These are phyloP conservation scores for Blakeslea trispora DNA, from an alignment of 371 early-diverging fungal species.

Conservation along the genomic window DNA sequence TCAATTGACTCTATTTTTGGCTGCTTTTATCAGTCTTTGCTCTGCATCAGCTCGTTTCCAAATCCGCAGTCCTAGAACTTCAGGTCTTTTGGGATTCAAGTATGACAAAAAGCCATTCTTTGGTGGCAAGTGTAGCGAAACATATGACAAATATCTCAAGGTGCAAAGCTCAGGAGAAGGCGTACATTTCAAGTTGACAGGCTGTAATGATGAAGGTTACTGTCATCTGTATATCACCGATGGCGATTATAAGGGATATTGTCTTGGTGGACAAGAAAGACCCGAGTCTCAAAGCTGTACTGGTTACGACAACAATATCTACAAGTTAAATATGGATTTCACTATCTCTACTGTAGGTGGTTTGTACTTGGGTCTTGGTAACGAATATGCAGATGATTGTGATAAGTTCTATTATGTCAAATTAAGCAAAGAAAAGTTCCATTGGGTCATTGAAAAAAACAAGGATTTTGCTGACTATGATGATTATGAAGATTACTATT, in stretches of 20 bases:
- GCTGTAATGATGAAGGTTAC: constrained; percentile 8
- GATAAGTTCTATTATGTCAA: constrained; percentile 10
- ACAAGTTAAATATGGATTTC: constrained; percentile 14
- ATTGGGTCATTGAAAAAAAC: constrained; percentile 11
- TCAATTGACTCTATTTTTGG: background rate
- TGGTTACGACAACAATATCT: constrained; percentile 10
- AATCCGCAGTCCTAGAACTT: constrained; percentile 8
- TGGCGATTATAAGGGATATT: constrained; percentile 16
- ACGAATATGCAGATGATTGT: constrained; percentile 12
- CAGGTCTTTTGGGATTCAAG: constrained; percentile 6
- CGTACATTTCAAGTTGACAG: constrained; percentile 13
- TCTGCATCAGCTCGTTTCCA: constrained; percentile 11
- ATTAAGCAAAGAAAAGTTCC: constrained; percentile 12
- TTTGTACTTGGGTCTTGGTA: constrained; percentile 10
- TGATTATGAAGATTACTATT: background rate
- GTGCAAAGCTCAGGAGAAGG: constrained; percentile 3
- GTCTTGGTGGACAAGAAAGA: constrained; percentile 11
- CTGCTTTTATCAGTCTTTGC: constrained; percentile 5
- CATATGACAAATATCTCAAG: constrained; percentile 15
- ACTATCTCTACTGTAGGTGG: constrained; percentile 9
- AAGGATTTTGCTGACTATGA: background rate
- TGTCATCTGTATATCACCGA: constrained; percentile 13
- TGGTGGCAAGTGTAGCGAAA: constrained; percentile 6
- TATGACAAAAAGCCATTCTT: constrained; percentile 12
- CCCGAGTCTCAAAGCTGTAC: constrained; percentile 14